Conservation (phyloP, 2,329 filamentous ascomycete species). For the Stemphylium vesicarium region DNA sequence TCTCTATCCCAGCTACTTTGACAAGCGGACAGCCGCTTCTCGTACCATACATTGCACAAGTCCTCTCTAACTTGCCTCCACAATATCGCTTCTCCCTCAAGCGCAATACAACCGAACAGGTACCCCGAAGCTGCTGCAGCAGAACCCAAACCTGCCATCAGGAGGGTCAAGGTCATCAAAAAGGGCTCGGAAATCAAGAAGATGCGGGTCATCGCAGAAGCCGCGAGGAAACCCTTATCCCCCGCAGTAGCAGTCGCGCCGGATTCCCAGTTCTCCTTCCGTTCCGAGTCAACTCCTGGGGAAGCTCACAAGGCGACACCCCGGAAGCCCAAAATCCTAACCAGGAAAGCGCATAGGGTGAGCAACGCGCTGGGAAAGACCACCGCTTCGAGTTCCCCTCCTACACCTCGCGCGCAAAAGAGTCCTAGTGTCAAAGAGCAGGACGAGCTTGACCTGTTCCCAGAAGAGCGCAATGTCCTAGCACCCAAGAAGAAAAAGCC, state of each 20-base stretch:
- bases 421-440: not conserved
- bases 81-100: not conserved
- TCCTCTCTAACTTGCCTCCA: not conserved
- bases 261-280: no score
- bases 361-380: not conserved
- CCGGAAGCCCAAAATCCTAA: not conserved
- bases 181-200: conserved; percentile 5
- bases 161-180: conserved; percentile 4
- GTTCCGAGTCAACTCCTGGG: no score
- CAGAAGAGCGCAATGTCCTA: not conserved
- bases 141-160: not conserved
- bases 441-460: not conserved
- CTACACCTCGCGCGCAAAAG: not conserved
- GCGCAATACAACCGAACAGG: not conserved
- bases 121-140: not conserved
- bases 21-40: no score
- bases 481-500: not conserved
- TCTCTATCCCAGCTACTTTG: no score
- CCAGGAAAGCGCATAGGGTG: no score
- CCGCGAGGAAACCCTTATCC: not conserved
- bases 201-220: not conserved
- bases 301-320: no score
- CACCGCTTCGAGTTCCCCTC: not conserved
- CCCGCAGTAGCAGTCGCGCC: not conserved
- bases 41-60: not conserved